Evolutionary conservation across 352 stramenopile genomes (phyloP).

Genomic region (Pythium graminicola): DNA sequence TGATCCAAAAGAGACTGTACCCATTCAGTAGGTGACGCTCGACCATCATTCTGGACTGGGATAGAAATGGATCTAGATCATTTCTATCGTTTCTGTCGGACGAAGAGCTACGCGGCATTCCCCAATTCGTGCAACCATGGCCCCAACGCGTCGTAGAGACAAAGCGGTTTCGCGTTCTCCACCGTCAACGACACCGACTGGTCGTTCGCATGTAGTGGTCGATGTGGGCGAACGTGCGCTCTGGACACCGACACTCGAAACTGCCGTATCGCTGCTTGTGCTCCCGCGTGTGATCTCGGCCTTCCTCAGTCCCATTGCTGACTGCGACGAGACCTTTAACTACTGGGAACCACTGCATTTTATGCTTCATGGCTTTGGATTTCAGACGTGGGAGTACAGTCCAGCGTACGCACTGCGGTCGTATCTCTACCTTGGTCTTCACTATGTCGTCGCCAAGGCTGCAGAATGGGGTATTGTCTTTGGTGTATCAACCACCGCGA

Average conservation of each 20-base stretch:
- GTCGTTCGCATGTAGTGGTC: conserved; percentile 6
- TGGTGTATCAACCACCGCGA: conserved; percentile 19
- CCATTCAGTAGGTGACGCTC: not conserved
- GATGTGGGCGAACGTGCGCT: conserved; percentile 31
- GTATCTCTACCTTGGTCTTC: conserved; percentile 89
- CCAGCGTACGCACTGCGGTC: conserved; percentile 93
- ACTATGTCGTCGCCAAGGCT: conserved; percentile 48
- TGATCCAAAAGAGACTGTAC: not conserved
- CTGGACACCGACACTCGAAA: conserved; percentile 55
- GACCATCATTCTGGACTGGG: not conserved
- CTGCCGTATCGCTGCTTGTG: conserved; percentile 57
- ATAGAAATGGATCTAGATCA: too few species aligned
- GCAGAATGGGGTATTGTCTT: conserved; percentile 33
- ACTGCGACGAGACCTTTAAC: conserved; percentile 99
- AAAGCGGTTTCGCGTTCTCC: too few species aligned
- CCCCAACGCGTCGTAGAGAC: too few species aligned
- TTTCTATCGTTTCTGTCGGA: not conserved
- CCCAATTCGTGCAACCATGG: too few species aligned
- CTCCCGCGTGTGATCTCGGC: conserved; percentile 52
- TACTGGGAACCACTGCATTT: conserved; percentile 99
- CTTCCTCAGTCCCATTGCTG: conserved; percentile 81
- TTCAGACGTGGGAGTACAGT: conserved; percentile 90
- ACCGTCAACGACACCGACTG: not conserved
- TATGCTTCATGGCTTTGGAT: conserved; percentile 88
- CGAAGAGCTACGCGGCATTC: not conserved